These are phyloP conservation scores for Tremella yokohamensis DNA, from an alignment of 768 basidiomycete genomes.

Conservation along the genomic window DNA sequence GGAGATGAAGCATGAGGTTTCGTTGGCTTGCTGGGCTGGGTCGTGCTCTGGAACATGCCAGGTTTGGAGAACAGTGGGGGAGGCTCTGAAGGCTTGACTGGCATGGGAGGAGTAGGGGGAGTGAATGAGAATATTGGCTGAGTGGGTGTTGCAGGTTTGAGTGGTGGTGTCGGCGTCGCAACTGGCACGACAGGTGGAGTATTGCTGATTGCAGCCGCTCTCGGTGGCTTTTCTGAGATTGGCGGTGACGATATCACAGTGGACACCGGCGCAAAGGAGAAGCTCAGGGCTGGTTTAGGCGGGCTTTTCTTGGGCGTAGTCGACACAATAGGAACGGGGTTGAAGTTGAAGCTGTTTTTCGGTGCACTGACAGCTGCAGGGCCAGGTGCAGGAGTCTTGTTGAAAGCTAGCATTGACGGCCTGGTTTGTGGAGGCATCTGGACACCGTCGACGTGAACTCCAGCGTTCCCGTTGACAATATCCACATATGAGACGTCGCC, in stretches of 20 bases:
- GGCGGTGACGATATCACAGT: not conserved
- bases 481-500: constrained; percentile 33
- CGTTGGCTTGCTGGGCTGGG: not conserved
- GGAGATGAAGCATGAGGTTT: not conserved
- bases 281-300: constrained; percentile 5
- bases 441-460: constrained; percentile 28
- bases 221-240: not conserved
- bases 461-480: constrained; percentile 47
- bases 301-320: not conserved
- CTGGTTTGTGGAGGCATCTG: not conserved
- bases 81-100: constrained; percentile 6
- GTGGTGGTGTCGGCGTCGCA: not conserved
- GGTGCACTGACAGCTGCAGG: not conserved
- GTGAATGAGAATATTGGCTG: not conserved
- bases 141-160: constrained; percentile 1
- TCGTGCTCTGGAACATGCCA: constrained; percentile 2
- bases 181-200: not conserved
- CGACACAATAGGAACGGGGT: constrained; percentile 2
- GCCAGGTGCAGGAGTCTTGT: constrained; percentile 10
- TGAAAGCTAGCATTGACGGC: constrained; percentile 14
- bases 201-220: not conserved
- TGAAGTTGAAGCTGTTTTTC: constrained; percentile 8
- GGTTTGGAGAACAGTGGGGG: constrained; percentile 15
- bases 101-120: not conserved
- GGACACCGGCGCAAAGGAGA: constrained; percentile 4